These are phyloP conservation scores for Westerdykella ornata DNA, from an alignment of 2,329 filamentous ascomycete species.

Conservation along the genomic window DNA sequence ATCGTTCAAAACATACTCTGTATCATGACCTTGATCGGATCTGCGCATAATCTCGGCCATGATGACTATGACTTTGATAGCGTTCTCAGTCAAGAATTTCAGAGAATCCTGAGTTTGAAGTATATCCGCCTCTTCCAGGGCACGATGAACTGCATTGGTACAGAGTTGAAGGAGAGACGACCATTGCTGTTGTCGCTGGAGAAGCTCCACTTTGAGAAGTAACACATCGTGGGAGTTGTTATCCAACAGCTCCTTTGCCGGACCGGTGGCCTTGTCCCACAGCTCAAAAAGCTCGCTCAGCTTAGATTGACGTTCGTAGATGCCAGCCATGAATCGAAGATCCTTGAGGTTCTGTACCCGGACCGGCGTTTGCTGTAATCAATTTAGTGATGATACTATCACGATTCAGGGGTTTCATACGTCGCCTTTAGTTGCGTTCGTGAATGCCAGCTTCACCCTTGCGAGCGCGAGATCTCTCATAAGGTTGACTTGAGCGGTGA, in stretches of 20 bases:
- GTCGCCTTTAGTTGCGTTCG: slow-evolving; percentile 16
- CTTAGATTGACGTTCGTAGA: slow-evolving; percentile 22
- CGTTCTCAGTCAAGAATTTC: too few relatives aligned
- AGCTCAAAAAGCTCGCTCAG: slow-evolving; percentile 20
- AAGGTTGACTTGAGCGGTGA: slow-evolving; percentile 4
- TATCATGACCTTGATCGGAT: too few relatives aligned
- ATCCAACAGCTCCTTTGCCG: slow-evolving; percentile 14
- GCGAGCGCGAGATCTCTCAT: slow-evolving; percentile 18
- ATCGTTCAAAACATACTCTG: too few relatives aligned
- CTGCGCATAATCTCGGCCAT: too few relatives aligned
- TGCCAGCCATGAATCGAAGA: slow-evolving; percentile 30
- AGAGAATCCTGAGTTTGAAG: too few relatives aligned
- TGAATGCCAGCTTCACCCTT: slow-evolving; percentile 23
- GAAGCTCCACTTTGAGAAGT: slow-evolving; percentile 12
- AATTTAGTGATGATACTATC: slow-evolving; percentile 6
- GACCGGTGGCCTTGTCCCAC: slow-evolving; percentile 16
- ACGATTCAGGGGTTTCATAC: background rate
- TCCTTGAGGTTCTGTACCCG: slow-evolving; percentile 27
- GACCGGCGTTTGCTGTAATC: slow-evolving; percentile 18
- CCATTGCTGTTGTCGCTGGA: slow-evolving; percentile 10
- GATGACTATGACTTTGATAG: too few relatives aligned
- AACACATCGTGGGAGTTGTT: slow-evolving; percentile 21
- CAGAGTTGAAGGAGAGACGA: too few relatives aligned
- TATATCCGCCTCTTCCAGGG: too few relatives aligned
- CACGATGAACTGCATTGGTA: too few relatives aligned